phyloP scores from a whole-genome alignment of 768 basidiomycete genomes.

The Lentinula raphanica region DNA sequence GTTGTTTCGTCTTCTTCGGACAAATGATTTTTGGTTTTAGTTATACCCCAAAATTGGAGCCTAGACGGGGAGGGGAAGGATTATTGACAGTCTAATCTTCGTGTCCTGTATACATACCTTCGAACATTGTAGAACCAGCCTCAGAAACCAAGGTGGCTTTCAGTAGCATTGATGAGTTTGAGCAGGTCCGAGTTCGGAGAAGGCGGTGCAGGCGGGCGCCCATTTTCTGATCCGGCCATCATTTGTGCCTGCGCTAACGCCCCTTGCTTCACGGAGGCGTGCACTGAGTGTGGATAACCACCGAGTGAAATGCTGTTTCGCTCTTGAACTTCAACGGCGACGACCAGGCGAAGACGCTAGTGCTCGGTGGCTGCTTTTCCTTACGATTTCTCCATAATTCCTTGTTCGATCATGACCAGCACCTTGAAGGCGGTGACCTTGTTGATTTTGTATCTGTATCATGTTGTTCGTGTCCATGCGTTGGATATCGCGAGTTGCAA shows the following conservation, averaged over 20 bases:
- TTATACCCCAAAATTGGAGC: too few relatives aligned
- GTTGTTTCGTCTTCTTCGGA: constrained; percentile 1
- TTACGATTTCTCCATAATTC: neutral
- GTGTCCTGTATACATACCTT: too few relatives aligned
- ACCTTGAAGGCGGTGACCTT: neutral
- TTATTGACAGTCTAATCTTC: neutral
- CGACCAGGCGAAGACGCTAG: neutral
- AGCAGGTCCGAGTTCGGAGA: too few relatives aligned
- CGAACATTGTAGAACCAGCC: too few relatives aligned
- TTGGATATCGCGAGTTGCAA: neutral
- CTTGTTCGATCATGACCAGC: neutral
- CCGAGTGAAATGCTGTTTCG: neutral
- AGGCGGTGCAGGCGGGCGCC: neutral
- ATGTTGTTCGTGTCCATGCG: neutral
- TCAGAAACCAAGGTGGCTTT: too few relatives aligned
- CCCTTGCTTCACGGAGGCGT: neutral
- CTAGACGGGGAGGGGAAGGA: neutral
- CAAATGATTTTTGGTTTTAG: neutral
- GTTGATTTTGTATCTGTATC: neutral
- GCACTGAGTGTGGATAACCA: neutral
- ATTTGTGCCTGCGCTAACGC: neutral
- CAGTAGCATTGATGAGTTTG: too few relatives aligned
- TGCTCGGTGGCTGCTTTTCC: neutral
- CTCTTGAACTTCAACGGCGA: neutral
- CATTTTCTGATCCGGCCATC: constrained; percentile 1